Evolutionary conservation across 768 basidiomycete species (phyloP).

Genomic region (Wakefieldia striispora): DNA sequence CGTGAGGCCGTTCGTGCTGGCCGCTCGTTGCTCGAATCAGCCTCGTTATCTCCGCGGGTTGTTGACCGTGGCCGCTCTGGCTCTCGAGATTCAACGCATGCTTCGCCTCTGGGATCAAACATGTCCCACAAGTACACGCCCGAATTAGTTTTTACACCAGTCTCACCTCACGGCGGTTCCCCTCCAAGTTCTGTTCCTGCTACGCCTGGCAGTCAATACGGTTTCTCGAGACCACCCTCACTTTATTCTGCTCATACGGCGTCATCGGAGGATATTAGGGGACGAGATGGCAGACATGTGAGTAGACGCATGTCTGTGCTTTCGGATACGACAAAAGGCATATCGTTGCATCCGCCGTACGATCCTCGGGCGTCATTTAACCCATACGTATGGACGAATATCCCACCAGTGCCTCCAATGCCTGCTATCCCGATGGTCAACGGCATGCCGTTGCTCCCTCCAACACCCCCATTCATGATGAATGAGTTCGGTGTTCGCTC

Average conservation of each 20-base stretch:
- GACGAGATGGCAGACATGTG: slow-evolving; percentile 35
- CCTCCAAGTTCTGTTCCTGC: slow-evolving; percentile 48
- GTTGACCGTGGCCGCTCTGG: slow-evolving; percentile 35
- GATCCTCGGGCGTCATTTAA: slow-evolving; percentile 23
- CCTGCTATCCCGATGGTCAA: slow-evolving; percentile 32
- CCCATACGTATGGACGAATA: slow-evolving; percentile 28
- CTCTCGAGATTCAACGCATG: slow-evolving; percentile 37
- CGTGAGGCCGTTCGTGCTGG: slow-evolving; percentile 59
- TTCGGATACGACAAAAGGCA: slow-evolving; percentile 33
- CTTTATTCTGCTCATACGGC: slow-evolving; percentile 51
- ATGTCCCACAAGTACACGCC: slow-evolving; percentile 46
- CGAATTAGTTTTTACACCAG: slow-evolving; percentile 39
- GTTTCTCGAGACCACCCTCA: slow-evolving; percentile 53
- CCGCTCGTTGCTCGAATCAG: slow-evolving; percentile 22
- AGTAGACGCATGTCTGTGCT: slow-evolving; percentile 43
- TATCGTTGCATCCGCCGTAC: slow-evolving; percentile 26
- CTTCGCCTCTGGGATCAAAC: slow-evolving; percentile 23
- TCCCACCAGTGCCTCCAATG: slow-evolving; percentile 38
- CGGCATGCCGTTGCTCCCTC: slow-evolving; percentile 57
- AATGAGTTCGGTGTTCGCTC: slow-evolving; percentile 49
- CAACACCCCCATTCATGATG: slow-evolving; percentile 75
- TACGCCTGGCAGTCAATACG: slow-evolving; percentile 35
- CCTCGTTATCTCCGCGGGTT: slow-evolving; percentile 18
- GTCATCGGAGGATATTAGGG: slow-evolving; percentile 57
- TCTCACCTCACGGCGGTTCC: slow-evolving; percentile 41